Percentiles rank a stretch among this genome's conserved stretches.
These are phyloP conservation scores for Alternaria conjuncta DNA, from an alignment of 2,329 filamentous ascomycete genomes.

Conservation along the genomic window DNA sequence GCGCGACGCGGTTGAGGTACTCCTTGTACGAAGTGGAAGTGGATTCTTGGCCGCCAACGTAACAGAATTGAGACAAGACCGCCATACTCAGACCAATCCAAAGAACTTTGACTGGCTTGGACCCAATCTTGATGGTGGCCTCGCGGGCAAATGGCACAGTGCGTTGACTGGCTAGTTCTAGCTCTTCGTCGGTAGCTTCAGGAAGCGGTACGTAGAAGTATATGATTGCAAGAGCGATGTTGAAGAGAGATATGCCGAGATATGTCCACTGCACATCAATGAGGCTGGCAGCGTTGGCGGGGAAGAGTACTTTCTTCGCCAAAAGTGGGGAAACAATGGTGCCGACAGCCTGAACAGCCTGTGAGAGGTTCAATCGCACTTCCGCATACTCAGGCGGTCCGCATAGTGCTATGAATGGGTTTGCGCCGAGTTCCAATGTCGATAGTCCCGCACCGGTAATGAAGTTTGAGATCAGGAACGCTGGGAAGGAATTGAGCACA, in stretches of 20 bases:
- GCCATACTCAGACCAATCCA: slow-evolving; percentile 64
- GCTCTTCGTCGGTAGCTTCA: slow-evolving; percentile 66
- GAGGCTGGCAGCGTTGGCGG: slow-evolving; percentile 57
- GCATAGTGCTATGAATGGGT: slow-evolving; percentile 68
- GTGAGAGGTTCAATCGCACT: slow-evolving; percentile 65
- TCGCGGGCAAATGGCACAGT: slow-evolving; percentile 35
- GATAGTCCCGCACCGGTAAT: slow-evolving; percentile 67
- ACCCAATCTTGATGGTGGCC: slow-evolving; percentile 52
- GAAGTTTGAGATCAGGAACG: slow-evolving; percentile 68
- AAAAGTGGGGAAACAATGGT: slow-evolving; percentile 66
- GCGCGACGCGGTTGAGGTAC: slow-evolving; percentile 52
- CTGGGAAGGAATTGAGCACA: slow-evolving; percentile 65
- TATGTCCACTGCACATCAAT: slow-evolving; percentile 71
- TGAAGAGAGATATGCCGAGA: slow-evolving; percentile 67
- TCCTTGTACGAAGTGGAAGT: slow-evolving; percentile 56
- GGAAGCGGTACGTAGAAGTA: slow-evolving; percentile 69
- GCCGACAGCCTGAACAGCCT: slow-evolving; percentile 67
- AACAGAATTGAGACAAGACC: slow-evolving; percentile 64
- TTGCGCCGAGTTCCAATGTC: slow-evolving; percentile 65
- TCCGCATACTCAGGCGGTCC: slow-evolving; percentile 67
- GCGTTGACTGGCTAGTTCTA: slow-evolving; percentile 62
- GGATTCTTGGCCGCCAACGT: slow-evolving; percentile 66
- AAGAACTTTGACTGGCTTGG: slow-evolving; percentile 56
- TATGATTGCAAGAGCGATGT: slow-evolving; percentile 62
- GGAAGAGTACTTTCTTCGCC: slow-evolving; percentile 65